Conservation (phyloP, 2,329 filamentous ascomycete genomes). For the Fusarium sororula region DNA sequence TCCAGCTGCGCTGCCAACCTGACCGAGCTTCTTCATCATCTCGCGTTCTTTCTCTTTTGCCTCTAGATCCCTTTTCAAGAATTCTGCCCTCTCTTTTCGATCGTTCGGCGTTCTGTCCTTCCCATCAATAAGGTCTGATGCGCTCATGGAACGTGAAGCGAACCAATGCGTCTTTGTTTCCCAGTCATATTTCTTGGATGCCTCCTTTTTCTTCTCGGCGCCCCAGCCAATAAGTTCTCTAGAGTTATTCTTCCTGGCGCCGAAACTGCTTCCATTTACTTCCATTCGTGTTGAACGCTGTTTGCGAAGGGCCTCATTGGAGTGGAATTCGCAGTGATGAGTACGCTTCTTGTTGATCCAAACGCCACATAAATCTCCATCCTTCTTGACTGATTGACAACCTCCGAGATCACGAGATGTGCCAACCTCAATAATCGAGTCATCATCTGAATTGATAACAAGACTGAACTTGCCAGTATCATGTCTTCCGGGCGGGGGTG, state of each 20-base stretch:
- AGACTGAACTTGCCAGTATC: conserved; percentile 88
- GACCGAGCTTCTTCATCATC: conserved; percentile 73
- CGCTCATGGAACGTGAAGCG: conserved; percentile 59
- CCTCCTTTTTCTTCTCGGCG: conserved; percentile 25
- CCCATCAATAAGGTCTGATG: conserved; percentile 72
- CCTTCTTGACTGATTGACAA: conserved; percentile 85
- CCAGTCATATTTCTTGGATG: conserved; percentile 60
- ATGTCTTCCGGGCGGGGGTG: conserved; percentile 76
- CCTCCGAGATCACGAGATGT: conserved; percentile 85
- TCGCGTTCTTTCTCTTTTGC: conserved; percentile 77
- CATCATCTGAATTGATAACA: conserved; percentile 84
- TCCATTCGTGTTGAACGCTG: conserved; percentile 74
- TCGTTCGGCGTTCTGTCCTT: conserved; percentile 66
- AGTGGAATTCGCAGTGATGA: conserved; percentile 91
- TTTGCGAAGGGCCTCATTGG: conserved; percentile 82
- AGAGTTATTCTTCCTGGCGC: conserved; percentile 45
- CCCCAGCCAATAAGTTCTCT: conserved; percentile 35
- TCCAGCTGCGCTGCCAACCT: conserved; percentile 71
- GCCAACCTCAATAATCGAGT: conserved; percentile 91
- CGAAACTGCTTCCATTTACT: conserved; percentile 74
- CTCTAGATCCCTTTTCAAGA: conserved; percentile 70
- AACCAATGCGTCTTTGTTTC: conserved; percentile 67
- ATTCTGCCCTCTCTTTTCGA: conserved; percentile 70
- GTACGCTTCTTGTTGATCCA: conserved; percentile 93
- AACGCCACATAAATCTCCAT: conserved; percentile 79